Base-by-base conservation (phyloP, 2,329 filamentous ascomycete genomes). In the Curvularia lunata region DNA sequence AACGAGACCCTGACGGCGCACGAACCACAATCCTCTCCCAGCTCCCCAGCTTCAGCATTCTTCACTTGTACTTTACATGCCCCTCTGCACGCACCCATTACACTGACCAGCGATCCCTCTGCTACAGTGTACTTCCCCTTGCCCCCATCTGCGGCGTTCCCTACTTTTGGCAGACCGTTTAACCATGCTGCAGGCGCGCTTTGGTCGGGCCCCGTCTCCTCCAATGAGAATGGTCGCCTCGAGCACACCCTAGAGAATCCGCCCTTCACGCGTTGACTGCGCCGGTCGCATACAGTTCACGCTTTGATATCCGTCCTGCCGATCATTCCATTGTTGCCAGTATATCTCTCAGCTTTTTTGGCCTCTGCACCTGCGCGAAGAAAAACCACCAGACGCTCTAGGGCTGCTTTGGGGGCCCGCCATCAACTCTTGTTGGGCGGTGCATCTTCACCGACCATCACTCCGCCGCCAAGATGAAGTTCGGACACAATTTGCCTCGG, bases 401-500 rank as follows among this genome's bases (percentile, higher is more conserved):
- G 50, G 28, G 27, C 37, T 41, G 48, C 28, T 27, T 10, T 19
- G 32, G n/a, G 13, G 30, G 45, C 49, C 54, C 48, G 12, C 21
- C 30, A 37, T 54, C 45, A 30, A 46, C 23, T 50, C 45, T 30
- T n/a, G 18, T 19, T 46, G 30, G 30, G 47, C 34, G 13, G 45
- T 21, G 46, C 43, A 28, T 48, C 34, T 41, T 32, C 27, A 28
- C 28, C 18, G 30, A 48, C 48, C 23, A 32, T 58, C 23, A 32
- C 52, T 25, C 7, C 13, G 19, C 19, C 12, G 27, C 21, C 62
- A 58, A 61, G 38, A 81, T 81, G 79, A 81, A 82, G 69, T 82
- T 82, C 64, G 81, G 80, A 6, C 81, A 82, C 68, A 81, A 82
- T 54, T 83, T 96, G 54, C 86, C 91, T 18, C 87, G 90, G 47